Base-by-base conservation (phyloP, 75 land plant species). In the Azolla pinnata region DNA sequence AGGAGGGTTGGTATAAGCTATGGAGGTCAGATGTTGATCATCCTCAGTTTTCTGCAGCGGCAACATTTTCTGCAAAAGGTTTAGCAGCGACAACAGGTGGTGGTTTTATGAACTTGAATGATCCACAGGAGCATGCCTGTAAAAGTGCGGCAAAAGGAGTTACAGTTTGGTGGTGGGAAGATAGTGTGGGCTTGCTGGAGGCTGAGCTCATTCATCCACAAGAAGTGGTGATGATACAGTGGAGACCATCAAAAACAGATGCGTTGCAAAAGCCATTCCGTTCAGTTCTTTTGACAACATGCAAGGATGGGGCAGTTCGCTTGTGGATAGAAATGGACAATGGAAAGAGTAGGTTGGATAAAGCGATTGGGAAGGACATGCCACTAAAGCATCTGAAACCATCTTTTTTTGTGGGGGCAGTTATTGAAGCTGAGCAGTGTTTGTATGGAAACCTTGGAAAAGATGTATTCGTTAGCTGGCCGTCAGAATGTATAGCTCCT, bases 271-370 rank as follows among this genome's bases (percentile, higher is more conserved):
- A 63, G 49, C 25, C 29, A 10, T 61, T 38, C 47, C 47, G 65
- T 28, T 45, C 68, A 26, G 71, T 93, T 3, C 73, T 93, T 44
- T 62, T 93, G 27, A 93, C 98, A 25, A 83, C 87, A 59, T 88
- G 79, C 67, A 61, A 75, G 46, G 98, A 93, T 81, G 98, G 98
- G 54, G 59, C 78, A 58, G 79, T 83, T 8, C 75, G 98, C 47
- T 72, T 93, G 28, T 93, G 98, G 98, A 44, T 85, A 70, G 98
- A 93, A 67, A 77, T 70, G 50, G 83, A 79, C 44, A 69, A 56
- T 76, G 72, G 78, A 10, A 84, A 65, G 54, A 29, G 52, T 18
- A 63, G 45, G 32, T 31, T 57, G 45, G 75, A 65, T 19, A 76
- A 51, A 33, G 65, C 69, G 34, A 8, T 10, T 8, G 53, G 57